A percentile compares a stretch with the other conserved stretches of the same genome.
Evolutionary conservation across 208 protist genomes (phyloP).

Genomic region (Trypanosoma theileri): DNA sequence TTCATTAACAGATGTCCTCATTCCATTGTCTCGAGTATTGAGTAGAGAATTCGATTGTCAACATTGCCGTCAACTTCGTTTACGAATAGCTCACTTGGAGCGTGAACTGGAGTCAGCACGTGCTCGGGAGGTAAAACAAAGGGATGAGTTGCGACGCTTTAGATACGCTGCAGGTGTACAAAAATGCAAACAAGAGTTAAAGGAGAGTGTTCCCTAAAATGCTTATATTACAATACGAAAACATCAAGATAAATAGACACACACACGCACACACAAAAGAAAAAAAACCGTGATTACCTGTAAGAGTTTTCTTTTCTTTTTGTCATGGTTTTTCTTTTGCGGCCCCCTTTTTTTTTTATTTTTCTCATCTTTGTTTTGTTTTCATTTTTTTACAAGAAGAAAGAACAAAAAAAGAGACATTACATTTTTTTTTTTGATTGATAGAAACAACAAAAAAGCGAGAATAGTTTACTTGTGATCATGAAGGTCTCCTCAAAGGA

Average conservation of each 20-base stretch:
- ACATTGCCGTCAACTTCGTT: slow-evolving; percentile 12
- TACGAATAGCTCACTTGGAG: slow-evolving; percentile 15
- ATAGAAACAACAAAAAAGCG: not conserved
- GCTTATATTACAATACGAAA: too few relatives aligned
- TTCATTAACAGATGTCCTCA: slow-evolving; percentile 18
- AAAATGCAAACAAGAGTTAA: not conserved
- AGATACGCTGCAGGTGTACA: not conserved
- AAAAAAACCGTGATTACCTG: too few relatives aligned
- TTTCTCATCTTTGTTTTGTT: not conserved
- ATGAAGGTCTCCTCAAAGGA: not conserved
- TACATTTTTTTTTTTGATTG: not conserved
- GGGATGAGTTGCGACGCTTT: slow-evolving; percentile 7
- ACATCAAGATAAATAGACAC: too few relatives aligned
- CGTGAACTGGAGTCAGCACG: slow-evolving; percentile 5
- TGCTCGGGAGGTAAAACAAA: slow-evolving; percentile 14
- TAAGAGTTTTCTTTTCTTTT: not conserved
- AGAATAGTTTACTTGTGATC: not conserved
- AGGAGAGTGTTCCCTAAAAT: not conserved
- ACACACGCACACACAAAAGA: too few relatives aligned
- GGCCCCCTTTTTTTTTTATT: not conserved
- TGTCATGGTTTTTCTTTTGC: not conserved
- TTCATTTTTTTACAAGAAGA: not conserved
- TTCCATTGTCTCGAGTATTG: slow-evolving; percentile 23
- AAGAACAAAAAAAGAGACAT: not conserved
- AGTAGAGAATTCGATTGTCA: slow-evolving; percentile 16